Base-by-base conservation (phyloP, 1,284 basidiomycete species). In the Phaffia rhodozyma region DNA sequence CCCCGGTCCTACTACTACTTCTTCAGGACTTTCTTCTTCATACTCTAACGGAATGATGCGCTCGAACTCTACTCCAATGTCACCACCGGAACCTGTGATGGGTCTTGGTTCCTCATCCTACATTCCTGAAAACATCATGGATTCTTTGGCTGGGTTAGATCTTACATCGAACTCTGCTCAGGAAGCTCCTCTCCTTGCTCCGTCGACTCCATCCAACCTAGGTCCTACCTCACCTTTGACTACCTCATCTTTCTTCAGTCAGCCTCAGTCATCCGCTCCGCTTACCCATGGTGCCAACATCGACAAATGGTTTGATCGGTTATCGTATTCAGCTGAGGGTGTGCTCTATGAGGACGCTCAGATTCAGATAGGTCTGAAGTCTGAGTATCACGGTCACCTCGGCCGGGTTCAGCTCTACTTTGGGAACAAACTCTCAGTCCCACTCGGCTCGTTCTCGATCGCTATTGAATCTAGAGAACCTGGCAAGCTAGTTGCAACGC, bases 271-370 rank as follows among this genome's bases (percentile, higher is more conserved):
- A n/a, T 52, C 52, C 21, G n/a, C 69, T 2, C 70, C 73, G 0
- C 74, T 90, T 52, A 84, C 83, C 3, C 75, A 79, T 20, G 86
- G 83, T 20, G 81, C 84, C 23, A 84, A 85, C 70, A 80, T 92
- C 54, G 89, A 91, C 62, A 86, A 87, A 70, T 92, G 90, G 89
- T 89, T 90, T 71, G 86, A 90, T 68, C 89, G 91, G 67, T 80
- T 97, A 38, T 85, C 82, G 2, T 91, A 86, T 74, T 80, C 78
- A 43, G 75, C 81, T 27, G 94, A 98, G 68, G 96, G 96, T 55
- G 85, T 98, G 29, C 81, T 98, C 21, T 98, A 90, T 76, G 96
- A 98, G 74, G 96, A 98, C 71, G 83, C 88, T 20, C 89, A 94
- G 75, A 82, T 98, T 47, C 94, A 97, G 74, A 85, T 98, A 67